Evolutionary conservation across 768 basidiomycete genomes (phyloP), one percentile per base, ranked within the genome.

Genomic region (Trametes cinnabarina): DNA sequence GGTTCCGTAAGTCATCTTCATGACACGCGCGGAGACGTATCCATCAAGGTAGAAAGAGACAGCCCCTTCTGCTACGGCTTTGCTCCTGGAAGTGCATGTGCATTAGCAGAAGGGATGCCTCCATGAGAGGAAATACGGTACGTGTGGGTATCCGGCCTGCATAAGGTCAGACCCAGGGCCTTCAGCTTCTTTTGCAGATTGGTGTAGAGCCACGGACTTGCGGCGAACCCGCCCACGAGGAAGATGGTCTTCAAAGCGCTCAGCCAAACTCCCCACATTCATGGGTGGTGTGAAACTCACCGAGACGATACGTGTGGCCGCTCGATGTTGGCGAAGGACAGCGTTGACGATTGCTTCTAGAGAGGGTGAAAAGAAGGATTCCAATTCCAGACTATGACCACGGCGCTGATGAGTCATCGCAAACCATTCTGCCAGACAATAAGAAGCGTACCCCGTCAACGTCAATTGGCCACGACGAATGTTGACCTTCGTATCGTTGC

Each of bases 211-310:
- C 89, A 90, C 0, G 88, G 86, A 57, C 86, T 89, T 0, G 90
- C 88, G 3, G 90, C 90, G 63, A 90, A 91, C 44, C 90, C 90
- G 64, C 90, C 89, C 11, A 92, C 88, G 32, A 92, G 74, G 75
- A 88, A 91, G 5, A 92, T 82, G 11, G 84, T 87, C 87, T 90
- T 25, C n/a, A n/a, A n/a, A n/a, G n/a, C n/a, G n/a, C n/a, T n/a
- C n/a, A n/a, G n/a, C n/a, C n/a, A n/a, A n/a, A n/a, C n/a, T n/a
- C n/a, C n/a, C n/a, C n/a, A n/a, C n/a, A n/a, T n/a, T n/a, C n/a
- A n/a, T n/a, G n/a, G n/a, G n/a, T n/a, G n/a, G n/a, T n/a, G 5
- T 3, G 17, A 49, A 4, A 50, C 47, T 12, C 19, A 55, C 52
- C 47, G 52, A 53, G 40, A 59, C 35, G 3, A 30, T 19, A 6